Evolutionary conservation across 495 filamentous ascomycete species (phyloP).

Genomic region (Annulohypoxylon stygium): DNA sequence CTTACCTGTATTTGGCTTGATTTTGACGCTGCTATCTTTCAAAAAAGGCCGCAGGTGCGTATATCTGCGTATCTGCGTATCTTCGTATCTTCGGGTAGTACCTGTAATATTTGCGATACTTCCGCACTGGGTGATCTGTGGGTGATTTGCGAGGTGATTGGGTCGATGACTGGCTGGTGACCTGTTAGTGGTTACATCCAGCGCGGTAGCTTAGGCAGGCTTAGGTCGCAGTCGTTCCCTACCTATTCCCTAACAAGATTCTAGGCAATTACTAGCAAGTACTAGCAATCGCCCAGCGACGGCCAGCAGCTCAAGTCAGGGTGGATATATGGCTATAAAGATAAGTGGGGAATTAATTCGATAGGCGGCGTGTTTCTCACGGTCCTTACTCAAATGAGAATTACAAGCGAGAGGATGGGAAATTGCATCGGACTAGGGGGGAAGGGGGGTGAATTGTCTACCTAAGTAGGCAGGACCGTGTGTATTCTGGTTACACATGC

Average conservation of each 20-base stretch:
- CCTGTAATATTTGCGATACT: slow-evolving; percentile 14
- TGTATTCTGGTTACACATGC: slow-evolving; percentile 26
- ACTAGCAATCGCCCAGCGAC: slow-evolving; percentile 1
- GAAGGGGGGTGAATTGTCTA: slow-evolving; percentile 20
- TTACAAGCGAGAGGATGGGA: slow-evolving; percentile 45
- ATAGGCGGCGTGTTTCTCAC: slow-evolving; percentile 36
- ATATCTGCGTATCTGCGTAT: slow-evolving; percentile 13
- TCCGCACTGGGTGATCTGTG: slow-evolving; percentile 4
- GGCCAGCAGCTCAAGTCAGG: slow-evolving; percentile 3
- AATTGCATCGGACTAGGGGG: slow-evolving; percentile 45
- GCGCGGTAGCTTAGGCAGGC: slow-evolving; percentile 19
- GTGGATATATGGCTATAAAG: slow-evolving; percentile 19
- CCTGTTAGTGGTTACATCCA: slow-evolving; percentile 39
- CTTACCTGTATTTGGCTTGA: slow-evolving; percentile 7
- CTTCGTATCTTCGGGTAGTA: slow-evolving; percentile 4
- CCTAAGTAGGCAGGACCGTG: slow-evolving; percentile 14
- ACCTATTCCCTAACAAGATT: not conserved
- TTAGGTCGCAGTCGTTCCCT: slow-evolving; percentile 14
- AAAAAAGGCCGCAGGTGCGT: not conserved
- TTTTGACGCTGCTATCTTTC: not conserved
- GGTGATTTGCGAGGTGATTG: slow-evolving; percentile 9
- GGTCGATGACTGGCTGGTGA: slow-evolving; percentile 33
- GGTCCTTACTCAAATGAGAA: slow-evolving; percentile 43
- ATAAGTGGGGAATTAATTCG: slow-evolving; percentile 40
- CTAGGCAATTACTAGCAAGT: slow-evolving; percentile 8